Conservation (phyloP, 345 rosid genomes). For the Acer saccharum region DNA sequence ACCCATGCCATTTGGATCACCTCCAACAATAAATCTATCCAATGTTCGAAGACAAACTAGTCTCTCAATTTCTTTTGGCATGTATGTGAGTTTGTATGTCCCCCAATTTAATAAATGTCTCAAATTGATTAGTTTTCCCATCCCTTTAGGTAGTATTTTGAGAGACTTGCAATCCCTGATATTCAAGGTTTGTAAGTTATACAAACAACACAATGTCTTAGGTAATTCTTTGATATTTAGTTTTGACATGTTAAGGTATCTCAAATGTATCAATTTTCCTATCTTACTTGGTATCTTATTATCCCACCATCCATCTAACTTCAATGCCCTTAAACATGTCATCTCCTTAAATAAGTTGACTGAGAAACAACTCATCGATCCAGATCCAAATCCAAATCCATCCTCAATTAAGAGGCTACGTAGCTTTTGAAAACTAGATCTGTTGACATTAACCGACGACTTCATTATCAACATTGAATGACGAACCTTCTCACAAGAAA, state of each 20-base stretch:
- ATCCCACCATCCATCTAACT: not conserved
- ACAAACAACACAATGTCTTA: not conserved
- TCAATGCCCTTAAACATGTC: not conserved
- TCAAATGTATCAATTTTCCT: not conserved
- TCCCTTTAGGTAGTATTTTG: not conserved
- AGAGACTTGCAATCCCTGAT: not conserved
- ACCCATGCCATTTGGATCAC: not conserved
- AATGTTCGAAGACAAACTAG: not conserved
- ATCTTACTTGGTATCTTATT: not conserved
- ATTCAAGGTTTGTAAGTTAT: not conserved
- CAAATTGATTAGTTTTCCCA: not conserved
- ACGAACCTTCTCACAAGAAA: not conserved
- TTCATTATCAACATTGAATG: not conserved
- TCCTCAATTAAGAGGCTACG: not conserved
- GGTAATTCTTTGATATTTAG: not conserved
- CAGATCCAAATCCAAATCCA: rapidly evolving
- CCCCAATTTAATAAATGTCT: not conserved
- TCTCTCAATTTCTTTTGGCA: not conserved
- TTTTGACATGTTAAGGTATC: not conserved
- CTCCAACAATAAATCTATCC: not conserved
- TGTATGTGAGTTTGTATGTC: not conserved
- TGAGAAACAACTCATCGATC: not conserved
- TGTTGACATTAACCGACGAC: rapidly evolving
- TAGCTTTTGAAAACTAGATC: too few relatives aligned
- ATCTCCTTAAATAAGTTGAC: too few relatives aligned